Percentiles rank a stretch among this genome's conserved stretches.
Conservation (phyloP, 257 asterid species). For the Knoxia roxburghii region DNA sequence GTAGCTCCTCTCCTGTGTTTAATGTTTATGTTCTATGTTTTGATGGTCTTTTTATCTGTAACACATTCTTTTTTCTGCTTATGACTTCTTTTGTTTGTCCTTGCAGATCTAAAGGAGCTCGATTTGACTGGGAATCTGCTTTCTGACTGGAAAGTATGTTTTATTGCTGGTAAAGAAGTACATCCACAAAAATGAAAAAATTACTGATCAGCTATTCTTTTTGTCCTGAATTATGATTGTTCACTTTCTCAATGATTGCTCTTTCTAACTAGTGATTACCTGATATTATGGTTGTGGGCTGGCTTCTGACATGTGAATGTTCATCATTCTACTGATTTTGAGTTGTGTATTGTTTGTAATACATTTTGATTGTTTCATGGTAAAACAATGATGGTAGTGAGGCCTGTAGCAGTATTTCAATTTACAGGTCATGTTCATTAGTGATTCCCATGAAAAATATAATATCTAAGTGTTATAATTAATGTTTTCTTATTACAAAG, state of each 20-base stretch:
- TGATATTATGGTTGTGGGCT: background rate
- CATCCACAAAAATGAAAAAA: background rate
- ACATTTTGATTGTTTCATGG: background rate
- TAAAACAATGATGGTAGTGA: background rate
- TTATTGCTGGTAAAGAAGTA: conserved; percentile 19
- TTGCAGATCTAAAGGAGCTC: conserved; percentile 91
- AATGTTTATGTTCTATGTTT: too few relatives aligned
- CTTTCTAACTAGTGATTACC: background rate
- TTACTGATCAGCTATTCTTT: background rate
- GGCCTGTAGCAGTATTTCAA: background rate
- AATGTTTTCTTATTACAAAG: background rate
- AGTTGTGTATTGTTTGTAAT: background rate
- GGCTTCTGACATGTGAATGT: background rate
- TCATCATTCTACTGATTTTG: background rate
- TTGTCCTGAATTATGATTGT: background rate
- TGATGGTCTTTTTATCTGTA: too few relatives aligned
- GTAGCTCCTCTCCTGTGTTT: background rate
- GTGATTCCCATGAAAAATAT: background rate
- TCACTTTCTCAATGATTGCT: background rate
- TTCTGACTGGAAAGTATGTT: conserved; percentile 71
- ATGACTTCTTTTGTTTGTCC: too few relatives aligned
- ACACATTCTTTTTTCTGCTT: background rate
- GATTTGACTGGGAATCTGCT: conserved; percentile 91
- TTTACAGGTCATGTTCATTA: background rate
- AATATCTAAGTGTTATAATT: background rate